phyloP scores from a whole-genome alignment of 345 rosid genomes.

The Lumnitzera racemosa region DNA sequence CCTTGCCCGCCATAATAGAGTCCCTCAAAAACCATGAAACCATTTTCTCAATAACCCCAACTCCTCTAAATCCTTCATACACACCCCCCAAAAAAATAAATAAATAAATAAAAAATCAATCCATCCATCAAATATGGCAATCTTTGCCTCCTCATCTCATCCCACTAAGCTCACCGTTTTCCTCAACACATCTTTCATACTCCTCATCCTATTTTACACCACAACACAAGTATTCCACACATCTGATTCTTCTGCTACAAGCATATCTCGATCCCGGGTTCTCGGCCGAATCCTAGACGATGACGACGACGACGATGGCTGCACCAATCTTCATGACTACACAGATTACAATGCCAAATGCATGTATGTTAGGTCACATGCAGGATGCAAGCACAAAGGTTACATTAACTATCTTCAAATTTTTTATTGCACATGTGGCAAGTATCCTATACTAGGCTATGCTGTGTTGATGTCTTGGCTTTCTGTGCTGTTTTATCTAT shows the following conservation, averaged over 20 bases:
- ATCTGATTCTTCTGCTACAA: conserved; percentile 2
- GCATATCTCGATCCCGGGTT: conserved; percentile 9
- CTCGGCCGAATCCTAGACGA: neutral
- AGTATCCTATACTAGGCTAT: conserved; percentile 37
- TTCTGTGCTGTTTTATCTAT: conserved; percentile 54
- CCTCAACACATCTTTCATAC: conserved; percentile 46
- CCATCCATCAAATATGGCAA: neutral
- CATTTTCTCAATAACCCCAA: conserved; percentile 9
- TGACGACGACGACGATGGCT: conserved; percentile 13
- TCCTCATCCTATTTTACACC: conserved; percentile 30
- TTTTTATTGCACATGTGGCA: conserved; percentile 61
- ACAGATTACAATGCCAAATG: conserved; percentile 49
- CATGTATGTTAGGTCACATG: conserved; percentile 42
- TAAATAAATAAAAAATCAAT: too few relatives aligned
- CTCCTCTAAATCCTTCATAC: neutral
- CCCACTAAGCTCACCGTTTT: conserved; percentile 28
- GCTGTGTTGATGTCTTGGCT: conserved; percentile 65
- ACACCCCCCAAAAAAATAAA: too few relatives aligned
- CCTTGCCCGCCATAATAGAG: conserved; percentile 8
- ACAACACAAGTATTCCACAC: conserved; percentile 13
- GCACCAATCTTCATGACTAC: conserved; percentile 32
- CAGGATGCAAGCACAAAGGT: conserved; percentile 62
- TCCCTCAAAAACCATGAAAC: conserved; percentile 13
- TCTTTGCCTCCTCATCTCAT: neutral
- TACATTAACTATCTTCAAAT: conserved; percentile 73